phyloP scores from a whole-genome alignment of 495 filamentous ascomycete genomes.

The Penicillium nucicola region DNA sequence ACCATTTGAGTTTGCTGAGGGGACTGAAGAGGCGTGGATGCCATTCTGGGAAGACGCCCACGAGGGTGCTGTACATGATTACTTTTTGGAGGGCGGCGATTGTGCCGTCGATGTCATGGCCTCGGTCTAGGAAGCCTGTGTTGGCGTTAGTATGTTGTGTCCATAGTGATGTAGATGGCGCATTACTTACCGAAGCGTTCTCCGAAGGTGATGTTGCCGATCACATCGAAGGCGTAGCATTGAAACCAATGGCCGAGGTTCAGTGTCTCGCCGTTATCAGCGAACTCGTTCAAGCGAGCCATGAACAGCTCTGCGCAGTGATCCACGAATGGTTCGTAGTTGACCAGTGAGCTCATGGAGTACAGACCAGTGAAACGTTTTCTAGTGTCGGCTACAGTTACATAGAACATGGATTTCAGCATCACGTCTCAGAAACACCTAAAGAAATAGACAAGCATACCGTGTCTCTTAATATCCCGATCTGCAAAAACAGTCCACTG shows the following conservation, averaged over 20 bases:
- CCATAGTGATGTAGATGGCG: background rate
- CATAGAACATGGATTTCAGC: background rate
- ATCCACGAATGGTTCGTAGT: constrained; percentile 55
- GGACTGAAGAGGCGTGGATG: constrained; percentile 42
- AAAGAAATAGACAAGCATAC: constrained; percentile 7
- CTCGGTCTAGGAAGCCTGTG: constrained; percentile 57
- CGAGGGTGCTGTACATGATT: constrained; percentile 55
- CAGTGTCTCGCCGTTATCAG: constrained; percentile 24
- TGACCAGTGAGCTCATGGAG: constrained; percentile 51
- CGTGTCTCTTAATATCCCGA: constrained; percentile 40
- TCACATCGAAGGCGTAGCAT: constrained; percentile 61
- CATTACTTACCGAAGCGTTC: constrained; percentile 48
- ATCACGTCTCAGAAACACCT: background rate
- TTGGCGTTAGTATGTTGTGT: background rate
- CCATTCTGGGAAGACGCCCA: constrained; percentile 45
- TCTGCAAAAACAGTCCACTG: constrained; percentile 42
- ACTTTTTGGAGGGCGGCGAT: constrained; percentile 52
- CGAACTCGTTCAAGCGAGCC: constrained; percentile 41
- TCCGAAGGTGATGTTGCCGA: constrained; percentile 64
- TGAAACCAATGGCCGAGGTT: constrained; percentile 55
- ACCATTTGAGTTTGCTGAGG: constrained; percentile 37
- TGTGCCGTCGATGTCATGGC: constrained; percentile 62
- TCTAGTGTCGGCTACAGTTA: constrained; percentile 24
- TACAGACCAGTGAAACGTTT: constrained; percentile 46
- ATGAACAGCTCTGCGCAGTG: constrained; percentile 47